Base-by-base conservation (phyloP, 2,329 filamentous ascomycete species). In the Lachnellula arida region DNA sequence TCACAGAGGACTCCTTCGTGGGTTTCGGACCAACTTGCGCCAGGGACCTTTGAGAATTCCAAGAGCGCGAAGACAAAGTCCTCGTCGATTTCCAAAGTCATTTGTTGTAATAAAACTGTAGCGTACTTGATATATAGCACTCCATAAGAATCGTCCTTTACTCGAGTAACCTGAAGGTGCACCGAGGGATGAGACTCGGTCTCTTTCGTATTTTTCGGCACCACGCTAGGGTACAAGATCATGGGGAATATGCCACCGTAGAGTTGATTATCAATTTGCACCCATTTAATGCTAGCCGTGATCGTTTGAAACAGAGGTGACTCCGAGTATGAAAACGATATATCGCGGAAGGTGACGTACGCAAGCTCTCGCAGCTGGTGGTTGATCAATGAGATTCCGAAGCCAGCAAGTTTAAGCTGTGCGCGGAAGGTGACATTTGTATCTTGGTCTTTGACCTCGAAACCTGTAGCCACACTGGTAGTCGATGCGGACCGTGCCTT, bases 81-180 rank as follows among this genome's bases (percentile, higher is more conserved):
- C 67, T 99, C 94, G 62, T 99, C 94, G 49, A 99, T 85, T 66
- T 99, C 94, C 2, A 99, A 80, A 0, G 94, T 99, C 92, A 99
- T 97, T 72, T 99, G 92, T 72, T 99, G 94, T 46, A 99, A 77
- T 34, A 99, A 77, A 46, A 99, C 74, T 0, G 93, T 96, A 22
- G 94, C 93, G 72, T 99, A 99, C 72, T 99, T 99, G 80, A 99
- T 92, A 73, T 99, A 99, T 9, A 97, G 77, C 22, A 99, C 94
- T 66, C 94, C 94, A 68, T 97, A 99, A 0, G 92, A 96, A 68
- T 99, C 93, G 67, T 99, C 94, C 76, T 99, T 99, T 71, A 99
- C 93, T 32, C 91, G 83, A 11, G 93, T 97, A 53, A 97, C 80
- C 79, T 92, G 93, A 14, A 87, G 86, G 67, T 97, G 92, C 69